Evolutionary conservation across 1,284 basidiomycete species (phyloP), one percentile per base, ranked within the genome.

Genomic region (Sparassis latifolia): DNA sequence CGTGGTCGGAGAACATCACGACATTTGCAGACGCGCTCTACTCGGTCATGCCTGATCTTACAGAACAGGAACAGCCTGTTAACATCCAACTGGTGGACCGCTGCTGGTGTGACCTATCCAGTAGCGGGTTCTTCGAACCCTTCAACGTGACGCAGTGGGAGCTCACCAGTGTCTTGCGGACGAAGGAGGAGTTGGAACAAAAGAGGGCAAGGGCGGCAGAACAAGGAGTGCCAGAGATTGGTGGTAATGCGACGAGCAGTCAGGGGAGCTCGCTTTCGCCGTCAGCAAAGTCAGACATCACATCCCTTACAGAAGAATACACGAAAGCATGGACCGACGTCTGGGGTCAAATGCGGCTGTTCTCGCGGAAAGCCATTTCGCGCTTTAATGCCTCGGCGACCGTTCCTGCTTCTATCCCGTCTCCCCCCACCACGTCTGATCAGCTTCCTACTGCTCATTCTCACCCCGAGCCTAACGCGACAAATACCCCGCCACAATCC

Each of bases 31-130:
- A 85, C 41, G 84, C 82, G 2, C 65, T 88, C 48, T 75, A 74
- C 48, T 69, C 66, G 27, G 55, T 67, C 10, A 50, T 74, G 49
- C 57, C 63, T n/a, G 50, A 61, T 31, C 52, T 66, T 4, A 57
- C 60, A 7, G 47, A 51, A 4, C 58, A 63, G 32, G 52, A 61
- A 48, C 38, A 64, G 32, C 66, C 80, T 0, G 63, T 72, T 6
- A 73, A 78, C 44, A 78, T 89, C 42, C 78, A 76, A 33, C 73
- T 85, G 1, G 71, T 76, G 3, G 87, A 90, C 59, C 80, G 86
- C 42, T 90, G 88, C 62, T 91, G 88, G 88, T 90, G 88, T 58
- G 86, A 90, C 61, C 68, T 86, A 56, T 75, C 77, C 37, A 67
- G 71, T 29, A 72, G 70, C 38, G 40, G 40, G 20, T 70, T 88